Evolutionary conservation across 2,329 filamentous ascomycete species (phyloP), one percentile per base, ranked within the genome.

Genomic region (Elsinoe necatrix): DNA sequence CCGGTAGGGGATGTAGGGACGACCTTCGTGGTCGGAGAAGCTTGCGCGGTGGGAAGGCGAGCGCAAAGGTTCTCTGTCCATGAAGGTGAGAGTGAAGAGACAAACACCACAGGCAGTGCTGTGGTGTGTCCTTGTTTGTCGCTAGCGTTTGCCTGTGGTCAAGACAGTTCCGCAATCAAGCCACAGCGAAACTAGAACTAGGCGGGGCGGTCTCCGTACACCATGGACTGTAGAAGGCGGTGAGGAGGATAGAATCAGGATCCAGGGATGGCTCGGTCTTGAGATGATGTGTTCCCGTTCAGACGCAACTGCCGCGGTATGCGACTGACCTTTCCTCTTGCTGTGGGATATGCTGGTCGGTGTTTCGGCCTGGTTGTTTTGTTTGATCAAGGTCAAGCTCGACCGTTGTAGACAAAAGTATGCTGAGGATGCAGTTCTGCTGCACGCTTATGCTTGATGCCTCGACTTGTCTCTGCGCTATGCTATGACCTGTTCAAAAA

Each of bases 11-110:
- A 45, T 55, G 52, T 43, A 55, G n/a, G 39, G 52, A 11, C 21
- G 52, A 7, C 27, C 35, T 42, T 45, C 39, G 35, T 54, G 50
- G 29, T 55, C 52, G 27, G 52, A 55, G 52, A 55, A 55, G 23
- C 52, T 55, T 34, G 37, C 35, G 35, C 52, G 52, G 21, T 42
- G 52, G 9, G 52, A 45, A 16, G 35, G 52, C 18, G 35, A 42
- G 52, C 41, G 37, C 42, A 52, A 16, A 52, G 54, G 41, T 47
- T 45, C 29, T 45, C 42, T 20, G 42, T 23, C 54, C 54, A 56
- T 56, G 37, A 56, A 56, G 54, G 18, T 31, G 9, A 8, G 25
- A 25, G 11, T 23, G 31, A n/a, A 34, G 21, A 14, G 20, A 29
- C 52, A 29, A 14, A 34, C 31, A 52, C 29, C 29, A 23, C 48